Percentiles rank a stretch among this genome's conserved stretches.
phyloP scores from a whole-genome alignment of 768 basidiomycete genomes.

The Kwoniella mangroviensis region DNA sequence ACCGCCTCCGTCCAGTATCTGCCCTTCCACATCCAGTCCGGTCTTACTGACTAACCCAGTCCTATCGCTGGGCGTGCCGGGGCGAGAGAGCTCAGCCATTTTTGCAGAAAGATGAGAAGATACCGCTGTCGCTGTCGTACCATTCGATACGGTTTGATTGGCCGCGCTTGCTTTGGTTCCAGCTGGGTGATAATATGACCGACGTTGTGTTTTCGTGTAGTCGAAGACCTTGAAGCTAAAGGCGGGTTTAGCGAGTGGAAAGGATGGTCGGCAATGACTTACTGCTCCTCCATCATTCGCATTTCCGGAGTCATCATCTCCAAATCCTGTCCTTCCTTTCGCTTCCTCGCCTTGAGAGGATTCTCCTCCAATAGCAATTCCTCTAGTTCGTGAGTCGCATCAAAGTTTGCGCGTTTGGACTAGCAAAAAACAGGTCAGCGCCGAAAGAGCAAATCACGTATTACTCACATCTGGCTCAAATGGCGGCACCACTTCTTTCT shows the following conservation, averaged over 20 bases:
- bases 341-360: conserved; percentile 89
- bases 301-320: conserved; percentile 86
- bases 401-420: conserved; percentile 99
- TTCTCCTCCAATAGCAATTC: conserved; percentile 95
- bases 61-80: conserved; percentile 52
- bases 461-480: conserved; percentile 89
- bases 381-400: conserved; percentile 96
- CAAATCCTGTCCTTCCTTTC: conserved; percentile 86
- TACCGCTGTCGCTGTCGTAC: conserved; percentile 40
- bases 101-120: conserved; percentile 24
- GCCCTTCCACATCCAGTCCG: conserved; percentile 56
- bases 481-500: conserved; percentile 70
- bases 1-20: conserved; percentile 58
- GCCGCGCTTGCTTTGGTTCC: conserved; percentile 13
- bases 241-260: conserved; percentile 13
- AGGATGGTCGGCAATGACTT: conserved; percentile 19
- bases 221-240: conserved; percentile 87
- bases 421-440: conserved; percentile 55
- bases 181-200: conserved; percentile 84
- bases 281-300: conserved; percentile 99
- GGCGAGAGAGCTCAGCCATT: conserved; percentile 23
- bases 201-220: conserved; percentile 86
- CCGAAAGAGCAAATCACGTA: conserved; percentile 40
- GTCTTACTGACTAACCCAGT: conserved; percentile 46
- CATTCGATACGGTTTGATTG: conserved; percentile 35